A percentile compares a stretch with the other conserved stretches of the same genome.
Conservation (phyloP, 805 yeast genomes). For the Nakazawaea holstii region DNA sequence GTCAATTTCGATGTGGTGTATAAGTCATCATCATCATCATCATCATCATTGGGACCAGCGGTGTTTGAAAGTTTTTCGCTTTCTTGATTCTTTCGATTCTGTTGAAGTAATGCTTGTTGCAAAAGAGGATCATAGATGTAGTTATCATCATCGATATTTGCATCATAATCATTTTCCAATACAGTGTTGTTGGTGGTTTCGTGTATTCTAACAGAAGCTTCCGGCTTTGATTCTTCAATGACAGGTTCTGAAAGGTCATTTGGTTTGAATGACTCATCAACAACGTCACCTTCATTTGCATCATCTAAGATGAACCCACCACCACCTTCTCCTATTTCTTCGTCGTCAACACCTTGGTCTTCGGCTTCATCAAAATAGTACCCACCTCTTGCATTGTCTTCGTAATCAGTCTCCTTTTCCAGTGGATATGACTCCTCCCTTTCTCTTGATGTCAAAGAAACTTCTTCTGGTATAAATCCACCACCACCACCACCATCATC, state of each 20-base stretch:
- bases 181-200: neutral
- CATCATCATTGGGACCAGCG: neutral
- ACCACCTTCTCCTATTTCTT: neutral
- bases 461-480: slow-evolving; percentile 9
- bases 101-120: too few species aligned
- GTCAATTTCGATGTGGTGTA: neutral
- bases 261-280: neutral
- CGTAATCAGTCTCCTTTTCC: neutral
- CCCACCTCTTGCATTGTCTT: neutral
- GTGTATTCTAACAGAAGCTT: neutral
- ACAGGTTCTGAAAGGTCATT: neutral
- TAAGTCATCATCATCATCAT: neutral
- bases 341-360: neutral
- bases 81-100: too few species aligned
- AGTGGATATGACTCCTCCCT: neutral
- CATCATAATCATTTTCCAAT: neutral
- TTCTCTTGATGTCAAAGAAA: neutral
- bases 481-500: slow-evolving; percentile 11
- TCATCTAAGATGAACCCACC: slow-evolving; percentile 5
- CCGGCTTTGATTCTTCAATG: neutral
- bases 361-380: slow-evolving; percentile 8
- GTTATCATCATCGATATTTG: neutral
- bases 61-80: too few species aligned
- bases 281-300: neutral
- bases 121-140: too few species aligned